Conservation (phyloP, 1,284 basidiomycete genomes). For the Ustilago vetiveriae region DNA sequence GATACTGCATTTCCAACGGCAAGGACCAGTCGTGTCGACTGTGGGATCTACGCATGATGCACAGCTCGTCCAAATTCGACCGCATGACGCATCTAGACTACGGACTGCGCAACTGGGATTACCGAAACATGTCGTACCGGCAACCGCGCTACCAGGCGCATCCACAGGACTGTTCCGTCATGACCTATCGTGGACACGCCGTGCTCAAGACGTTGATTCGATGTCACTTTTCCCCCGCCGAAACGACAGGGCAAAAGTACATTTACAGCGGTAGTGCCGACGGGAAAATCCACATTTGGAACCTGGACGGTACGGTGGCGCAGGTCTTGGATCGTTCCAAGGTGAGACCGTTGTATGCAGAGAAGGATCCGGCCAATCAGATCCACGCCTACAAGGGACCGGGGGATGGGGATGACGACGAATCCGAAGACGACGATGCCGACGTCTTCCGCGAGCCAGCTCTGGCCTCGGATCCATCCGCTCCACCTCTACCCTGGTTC, state of each 20-base stretch:
- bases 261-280: slow-evolving; percentile 91
- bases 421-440: slow-evolving; percentile 18
- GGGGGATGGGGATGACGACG: slow-evolving; percentile 3
- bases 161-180: slow-evolving; percentile 90
- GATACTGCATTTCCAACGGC: slow-evolving; percentile 95
- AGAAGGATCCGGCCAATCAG: slow-evolving; percentile 60
- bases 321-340: slow-evolving; percentile 84
- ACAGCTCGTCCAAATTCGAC: slow-evolving; percentile 76
- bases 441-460: slow-evolving; percentile 21
- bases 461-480: slow-evolving; percentile 50
- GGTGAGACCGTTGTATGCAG: slow-evolving; percentile 74
- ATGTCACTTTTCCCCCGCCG: slow-evolving; percentile 90
- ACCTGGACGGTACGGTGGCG: slow-evolving; percentile 84
- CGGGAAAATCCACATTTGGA: slow-evolving; percentile 81
- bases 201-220: slow-evolving; percentile 93
- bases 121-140: slow-evolving; percentile 72
- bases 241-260: slow-evolving; percentile 91
- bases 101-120: slow-evolving; percentile 79
- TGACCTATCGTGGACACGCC: slow-evolving; percentile 88
- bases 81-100: slow-evolving; percentile 71
- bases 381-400: slow-evolving; percentile 61
- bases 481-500: slow-evolving; percentile 41
- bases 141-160: slow-evolving; percentile 72
- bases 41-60: slow-evolving; percentile 96
- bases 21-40: slow-evolving; percentile 92